A percentile compares a stretch with the other conserved stretches of the same genome.
phyloP scores from a whole-genome alignment of 352 stramenopile species.

The Pythium sp. region DNA sequence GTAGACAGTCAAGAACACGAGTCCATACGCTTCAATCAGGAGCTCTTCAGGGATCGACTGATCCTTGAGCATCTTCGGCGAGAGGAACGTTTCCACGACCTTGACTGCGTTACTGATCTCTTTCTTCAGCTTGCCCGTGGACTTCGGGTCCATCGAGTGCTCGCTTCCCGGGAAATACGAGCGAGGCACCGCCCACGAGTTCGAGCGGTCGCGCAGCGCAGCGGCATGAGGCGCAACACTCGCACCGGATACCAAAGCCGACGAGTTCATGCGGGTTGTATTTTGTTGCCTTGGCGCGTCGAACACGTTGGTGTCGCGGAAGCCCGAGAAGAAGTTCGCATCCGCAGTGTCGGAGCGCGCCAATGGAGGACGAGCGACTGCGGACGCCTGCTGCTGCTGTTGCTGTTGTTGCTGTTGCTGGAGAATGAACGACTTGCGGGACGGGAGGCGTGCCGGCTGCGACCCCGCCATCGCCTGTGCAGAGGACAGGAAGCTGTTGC shows the following conservation, averaged over 20 bases:
- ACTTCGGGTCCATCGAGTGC: slow-evolving; percentile 56
- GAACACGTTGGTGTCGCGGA: slow-evolving; percentile 17
- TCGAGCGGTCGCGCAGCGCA: slow-evolving; percentile 52
- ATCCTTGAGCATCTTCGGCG: slow-evolving; percentile 70
- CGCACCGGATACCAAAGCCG: slow-evolving; percentile 10
- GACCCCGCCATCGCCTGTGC: slow-evolving; percentile 15
- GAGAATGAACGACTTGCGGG: slow-evolving; percentile 50
- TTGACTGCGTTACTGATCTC: slow-evolving; percentile 61
- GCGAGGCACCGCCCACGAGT: slow-evolving; percentile 47
- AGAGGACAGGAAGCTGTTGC: slow-evolving; percentile 19
- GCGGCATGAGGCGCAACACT: slow-evolving; percentile 20
- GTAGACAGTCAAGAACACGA: slow-evolving; percentile 83
- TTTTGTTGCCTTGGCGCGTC: slow-evolving; percentile 20
- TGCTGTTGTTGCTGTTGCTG: slow-evolving; percentile 31
- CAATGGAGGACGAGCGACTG: slow-evolving; percentile 12
- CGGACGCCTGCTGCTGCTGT: slow-evolving; percentile 13
- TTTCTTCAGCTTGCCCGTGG: slow-evolving; percentile 55
- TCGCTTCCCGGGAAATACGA: slow-evolving; percentile 19
- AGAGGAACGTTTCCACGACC: slow-evolving; percentile 73
- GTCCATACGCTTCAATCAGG: slow-evolving; percentile 65
- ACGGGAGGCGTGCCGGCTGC: slow-evolving; percentile 31
- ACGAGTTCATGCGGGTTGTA: slow-evolving; percentile 12
- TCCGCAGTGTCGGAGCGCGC: slow-evolving; percentile 42
- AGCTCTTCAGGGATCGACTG: slow-evolving; percentile 80
- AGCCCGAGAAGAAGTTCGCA: slow-evolving; percentile 26